phyloP scores from a whole-genome alignment of 768 basidiomycete species.

The Scleroderma bovista region DNA sequence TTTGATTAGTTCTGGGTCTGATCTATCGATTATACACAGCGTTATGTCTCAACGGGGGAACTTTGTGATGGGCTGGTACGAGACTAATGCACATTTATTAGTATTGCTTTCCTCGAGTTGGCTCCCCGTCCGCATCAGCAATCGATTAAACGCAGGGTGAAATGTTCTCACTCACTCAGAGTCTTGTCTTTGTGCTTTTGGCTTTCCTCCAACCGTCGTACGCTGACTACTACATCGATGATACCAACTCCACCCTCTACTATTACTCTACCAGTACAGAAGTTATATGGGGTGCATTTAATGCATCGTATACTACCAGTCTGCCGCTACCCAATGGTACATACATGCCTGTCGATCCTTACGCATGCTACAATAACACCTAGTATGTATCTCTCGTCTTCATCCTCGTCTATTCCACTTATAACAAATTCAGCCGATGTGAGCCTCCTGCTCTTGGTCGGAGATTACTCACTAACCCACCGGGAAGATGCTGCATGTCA shows the following conservation, averaged over 20 bases:
- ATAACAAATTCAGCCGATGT: constrained; percentile 14
- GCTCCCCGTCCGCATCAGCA: too few relatives aligned
- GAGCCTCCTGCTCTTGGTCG: background rate
- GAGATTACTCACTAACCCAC: background rate
- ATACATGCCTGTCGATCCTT: constrained; percentile 15
- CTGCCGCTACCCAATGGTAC: constrained; percentile 17
- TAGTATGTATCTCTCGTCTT: constrained; percentile 10
- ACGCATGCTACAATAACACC: constrained; percentile 19
- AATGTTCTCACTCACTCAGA: background rate
- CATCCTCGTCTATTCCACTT: background rate
- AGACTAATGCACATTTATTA: too few relatives aligned
- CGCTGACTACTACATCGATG: constrained; percentile 21
- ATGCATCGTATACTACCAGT: constrained; percentile 7
- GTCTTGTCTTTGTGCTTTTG: background rate
- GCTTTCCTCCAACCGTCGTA: constrained; percentile 2
- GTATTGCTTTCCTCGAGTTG: background rate
- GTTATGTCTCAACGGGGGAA: too few relatives aligned
- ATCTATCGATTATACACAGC: too few relatives aligned
- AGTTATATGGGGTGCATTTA: constrained; percentile 18
- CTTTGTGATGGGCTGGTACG: too few relatives aligned
- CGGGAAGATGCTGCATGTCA: constrained; percentile 16
- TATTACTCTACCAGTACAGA: constrained; percentile 17
- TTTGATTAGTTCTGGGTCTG: too few relatives aligned
- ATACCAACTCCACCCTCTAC: constrained; percentile 18
- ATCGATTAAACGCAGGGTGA: too few relatives aligned